Evolutionary conservation across 2,329 filamentous ascomycete species (phyloP), one percentile per base, ranked within the genome.

Genomic region (Aspergillus proliferans): DNA sequence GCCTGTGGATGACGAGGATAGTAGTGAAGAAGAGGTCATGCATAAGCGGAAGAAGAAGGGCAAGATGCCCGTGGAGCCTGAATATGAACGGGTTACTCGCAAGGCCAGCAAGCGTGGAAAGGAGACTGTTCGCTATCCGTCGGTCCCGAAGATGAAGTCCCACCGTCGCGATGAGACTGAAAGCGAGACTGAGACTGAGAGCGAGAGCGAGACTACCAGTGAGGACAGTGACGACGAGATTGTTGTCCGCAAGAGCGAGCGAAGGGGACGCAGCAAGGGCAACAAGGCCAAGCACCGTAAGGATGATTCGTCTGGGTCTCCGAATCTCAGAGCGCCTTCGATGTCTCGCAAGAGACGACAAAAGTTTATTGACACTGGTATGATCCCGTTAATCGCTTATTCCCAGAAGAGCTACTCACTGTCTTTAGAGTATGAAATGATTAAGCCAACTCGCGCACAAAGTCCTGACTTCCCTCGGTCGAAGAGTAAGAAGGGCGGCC

Each of bases 311-410:
- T 51, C 53, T 34, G 28, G 24, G 28, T 54, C 49, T 21, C 46
- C 73, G 3, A 71, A 73, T 7, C 73, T 78, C 18, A 69, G 53
- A n/a, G 71, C 67, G 68, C 72, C 14, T 18, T 45, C 38, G 9
- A 6, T n/a, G 8, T 24, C 18, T 94, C 88, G 0, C 88, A 93
- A 70, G 92, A 93, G 65, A 81, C 39, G 12, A 12, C 38, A 28
- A 85, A 50, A 87, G 92, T 63, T 19, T 8, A 86, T 94, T 58
- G 87, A 95, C 63, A 88, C 95, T 70, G 90, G 87, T 88, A 56
- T 47, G 58, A 39, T 6, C 22, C 22, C 22, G 22, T 22, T 22
- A 22, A 22, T 22, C 22, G 22, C 22, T 6, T 1, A 6, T 6
- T n/a, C 69, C 24, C 6, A 34, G 18, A 8, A 19, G 2, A 22